Evolutionary conservation across 345 rosid species (phyloP).

Genomic region (Citrus inodora): DNA sequence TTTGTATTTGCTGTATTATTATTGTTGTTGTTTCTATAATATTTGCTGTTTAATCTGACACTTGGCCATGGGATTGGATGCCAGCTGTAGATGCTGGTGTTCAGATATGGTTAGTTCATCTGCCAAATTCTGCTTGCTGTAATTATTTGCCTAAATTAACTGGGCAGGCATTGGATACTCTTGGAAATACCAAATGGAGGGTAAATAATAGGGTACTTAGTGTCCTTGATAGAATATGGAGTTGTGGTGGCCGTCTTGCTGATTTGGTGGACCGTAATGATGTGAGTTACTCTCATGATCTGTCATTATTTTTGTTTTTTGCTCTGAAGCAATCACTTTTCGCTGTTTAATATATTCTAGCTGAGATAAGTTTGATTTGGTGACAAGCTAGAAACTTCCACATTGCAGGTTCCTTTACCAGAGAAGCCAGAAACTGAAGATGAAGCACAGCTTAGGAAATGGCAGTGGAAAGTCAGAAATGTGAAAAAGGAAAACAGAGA

Average conservation of each 20-base stretch:
- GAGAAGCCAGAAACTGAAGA: conserved; percentile 78
- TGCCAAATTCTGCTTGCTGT: background rate
- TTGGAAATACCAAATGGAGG: conserved; percentile 82
- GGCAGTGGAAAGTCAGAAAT: conserved; percentile 66
- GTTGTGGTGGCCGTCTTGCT: conserved; percentile 64
- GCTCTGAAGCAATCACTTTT: background rate
- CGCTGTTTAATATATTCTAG: background rate
- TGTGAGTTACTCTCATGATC: conserved; percentile 43
- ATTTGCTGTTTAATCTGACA: conserved; percentile 1
- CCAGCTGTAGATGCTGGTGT: conserved; percentile 1
- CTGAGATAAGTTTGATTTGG: background rate
- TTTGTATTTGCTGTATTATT: conserved; percentile 6
- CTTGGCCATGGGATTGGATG: background rate
- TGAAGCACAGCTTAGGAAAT: conserved; percentile 54
- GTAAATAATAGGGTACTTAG: conserved; percentile 65
- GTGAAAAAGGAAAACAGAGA: conserved; percentile 69
- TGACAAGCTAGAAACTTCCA: conserved; percentile 12
- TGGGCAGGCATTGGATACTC: conserved; percentile 72
- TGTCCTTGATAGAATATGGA: conserved; percentile 74
- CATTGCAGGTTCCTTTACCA: conserved; percentile 66
- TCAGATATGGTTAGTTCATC: background rate
- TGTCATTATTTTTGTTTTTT: background rate
- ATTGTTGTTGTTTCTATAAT: background rate
- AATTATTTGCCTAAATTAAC: conserved; percentile 11
- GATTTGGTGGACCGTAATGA: conserved; percentile 69